Evolutionary conservation across 1,284 basidiomycete genomes (phyloP).

Genomic region (Tausonia pullulans): DNA sequence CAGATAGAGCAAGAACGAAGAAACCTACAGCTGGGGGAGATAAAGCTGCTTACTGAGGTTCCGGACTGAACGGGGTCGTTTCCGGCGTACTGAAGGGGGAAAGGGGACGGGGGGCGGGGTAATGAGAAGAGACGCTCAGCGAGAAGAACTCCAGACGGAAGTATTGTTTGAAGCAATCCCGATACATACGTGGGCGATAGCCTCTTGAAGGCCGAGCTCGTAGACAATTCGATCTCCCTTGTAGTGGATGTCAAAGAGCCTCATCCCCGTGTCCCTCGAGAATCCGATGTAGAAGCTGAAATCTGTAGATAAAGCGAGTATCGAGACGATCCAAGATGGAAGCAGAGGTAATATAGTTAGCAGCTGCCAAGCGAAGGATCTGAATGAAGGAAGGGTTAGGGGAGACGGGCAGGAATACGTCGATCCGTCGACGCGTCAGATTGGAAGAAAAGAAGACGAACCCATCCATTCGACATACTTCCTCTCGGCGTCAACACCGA

Average conservation of each 20-base stretch:
- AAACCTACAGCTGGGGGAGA: too few relatives aligned
- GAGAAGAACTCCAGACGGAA: not conserved
- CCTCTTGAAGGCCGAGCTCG: constrained; percentile 20
- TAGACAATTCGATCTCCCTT: constrained; percentile 29
- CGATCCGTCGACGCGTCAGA: not conserved
- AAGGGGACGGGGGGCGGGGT: not conserved
- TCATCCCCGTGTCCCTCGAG: constrained; percentile 29
- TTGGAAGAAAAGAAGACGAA: not conserved
- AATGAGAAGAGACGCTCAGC: not conserved
- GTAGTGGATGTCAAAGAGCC: constrained; percentile 30
- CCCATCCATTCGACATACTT: constrained; percentile 27
- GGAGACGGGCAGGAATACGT: too few relatives aligned
- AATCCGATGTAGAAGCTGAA: constrained; percentile 29
- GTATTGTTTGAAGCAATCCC: too few relatives aligned
- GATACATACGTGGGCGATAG: too few relatives aligned
- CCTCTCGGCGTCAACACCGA: constrained; percentile 25
- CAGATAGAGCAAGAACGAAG: too few relatives aligned
- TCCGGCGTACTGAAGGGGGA: constrained; percentile 23
- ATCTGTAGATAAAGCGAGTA: constrained; percentile 19
- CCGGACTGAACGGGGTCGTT: constrained; percentile 27
- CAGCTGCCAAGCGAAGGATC: too few relatives aligned
- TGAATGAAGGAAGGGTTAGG: too few relatives aligned
- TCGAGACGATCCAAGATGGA: not conserved
- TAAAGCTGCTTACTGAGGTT: not conserved
- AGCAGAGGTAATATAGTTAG: not conserved